These are phyloP conservation scores for Starmerella vaccinii DNA, from an alignment of 805 yeast species.

Conservation along the genomic window DNA sequence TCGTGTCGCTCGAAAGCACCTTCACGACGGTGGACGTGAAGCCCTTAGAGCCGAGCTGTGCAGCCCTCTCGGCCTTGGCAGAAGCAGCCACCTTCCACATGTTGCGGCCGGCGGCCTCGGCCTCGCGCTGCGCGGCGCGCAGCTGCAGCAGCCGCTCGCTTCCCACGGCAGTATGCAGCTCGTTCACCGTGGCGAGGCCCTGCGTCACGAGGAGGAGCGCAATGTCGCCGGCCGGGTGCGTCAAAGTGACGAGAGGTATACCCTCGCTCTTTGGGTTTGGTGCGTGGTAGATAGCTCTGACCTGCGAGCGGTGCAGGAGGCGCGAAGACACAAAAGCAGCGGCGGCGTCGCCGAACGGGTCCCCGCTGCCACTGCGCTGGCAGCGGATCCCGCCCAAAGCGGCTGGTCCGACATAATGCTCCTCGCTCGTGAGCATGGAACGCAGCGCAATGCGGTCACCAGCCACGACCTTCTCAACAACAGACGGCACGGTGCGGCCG, in stretches of 20 bases:
- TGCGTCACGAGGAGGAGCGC: slow-evolving; percentile 53
- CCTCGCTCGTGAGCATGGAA: slow-evolving; percentile 37
- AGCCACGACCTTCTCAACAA: slow-evolving; percentile 64
- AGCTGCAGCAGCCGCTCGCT: slow-evolving; percentile 49
- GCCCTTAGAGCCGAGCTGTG: slow-evolving; percentile 23
- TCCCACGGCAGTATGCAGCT: slow-evolving; percentile 69
- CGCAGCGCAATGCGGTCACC: slow-evolving; percentile 72
- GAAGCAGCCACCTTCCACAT: slow-evolving; percentile 16
- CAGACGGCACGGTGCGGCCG: slow-evolving; percentile 40
- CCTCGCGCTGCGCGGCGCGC: slow-evolving; percentile 55
- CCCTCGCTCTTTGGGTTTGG: slow-evolving; percentile 38
- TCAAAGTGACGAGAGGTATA: slow-evolving; percentile 37
- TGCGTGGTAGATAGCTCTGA: slow-evolving; percentile 50
- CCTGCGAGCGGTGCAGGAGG: slow-evolving; percentile 47
- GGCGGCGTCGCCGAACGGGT: slow-evolving; percentile 32
- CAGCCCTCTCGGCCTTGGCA: slow-evolving; percentile 41
- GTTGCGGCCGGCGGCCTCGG: slow-evolving; percentile 33
- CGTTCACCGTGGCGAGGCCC: slow-evolving; percentile 67
- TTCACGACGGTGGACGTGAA: slow-evolving; percentile 48
- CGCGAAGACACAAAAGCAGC: slow-evolving; percentile 31
- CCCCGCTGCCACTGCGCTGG: slow-evolving; percentile 53
- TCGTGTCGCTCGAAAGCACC: slow-evolving; percentile 59
- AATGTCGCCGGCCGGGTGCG: slow-evolving; percentile 70
- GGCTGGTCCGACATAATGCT: slow-evolving; percentile 50
- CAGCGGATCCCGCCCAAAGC: slow-evolving; percentile 63